These are phyloP conservation scores for Ligustrum vulgare DNA, from an alignment of 257 asterid genomes.

Conservation along the genomic window DNA sequence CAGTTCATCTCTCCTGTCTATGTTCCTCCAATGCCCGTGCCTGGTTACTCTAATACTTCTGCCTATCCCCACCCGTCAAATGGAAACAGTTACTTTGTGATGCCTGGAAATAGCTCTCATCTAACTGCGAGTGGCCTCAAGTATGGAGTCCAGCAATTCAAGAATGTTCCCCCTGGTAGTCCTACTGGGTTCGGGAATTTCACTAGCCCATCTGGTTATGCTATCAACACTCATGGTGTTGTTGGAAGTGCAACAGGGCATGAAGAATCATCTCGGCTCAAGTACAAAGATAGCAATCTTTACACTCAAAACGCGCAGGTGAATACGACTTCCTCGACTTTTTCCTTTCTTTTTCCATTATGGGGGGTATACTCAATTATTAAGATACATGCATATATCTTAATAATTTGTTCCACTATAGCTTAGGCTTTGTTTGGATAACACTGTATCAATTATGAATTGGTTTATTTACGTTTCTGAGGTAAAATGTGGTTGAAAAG, in stretches of 20 bases:
- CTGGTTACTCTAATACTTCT: conserved; percentile 84
- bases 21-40: conserved; percentile 86
- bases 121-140: conserved; percentile 61
- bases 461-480: too few species aligned
- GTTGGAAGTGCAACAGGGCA: not conserved
- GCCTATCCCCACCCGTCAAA: conserved; percentile 92
- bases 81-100: conserved; percentile 73
- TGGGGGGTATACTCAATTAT: not conserved
- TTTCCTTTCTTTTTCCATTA: not conserved
- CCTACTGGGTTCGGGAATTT: conserved; percentile 81
- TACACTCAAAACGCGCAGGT: not conserved
- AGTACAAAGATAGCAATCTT: not conserved
- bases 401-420: too few species aligned
- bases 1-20: conserved; percentile 76
- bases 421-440: too few species aligned
- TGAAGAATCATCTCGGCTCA: conserved; percentile 9
- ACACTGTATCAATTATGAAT: too few species aligned
- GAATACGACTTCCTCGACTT: conserved; percentile 5
- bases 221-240: not conserved
- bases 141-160: conserved; percentile 87
- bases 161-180: conserved; percentile 70
- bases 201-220: conserved; percentile 44
- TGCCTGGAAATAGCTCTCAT: conserved; percentile 92
- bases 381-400: not conserved
- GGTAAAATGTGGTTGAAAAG: too few species aligned